These are phyloP conservation scores for Lactarius sanguifluus DNA, from an alignment of 768 basidiomycete genomes.

Conservation along the genomic window DNA sequence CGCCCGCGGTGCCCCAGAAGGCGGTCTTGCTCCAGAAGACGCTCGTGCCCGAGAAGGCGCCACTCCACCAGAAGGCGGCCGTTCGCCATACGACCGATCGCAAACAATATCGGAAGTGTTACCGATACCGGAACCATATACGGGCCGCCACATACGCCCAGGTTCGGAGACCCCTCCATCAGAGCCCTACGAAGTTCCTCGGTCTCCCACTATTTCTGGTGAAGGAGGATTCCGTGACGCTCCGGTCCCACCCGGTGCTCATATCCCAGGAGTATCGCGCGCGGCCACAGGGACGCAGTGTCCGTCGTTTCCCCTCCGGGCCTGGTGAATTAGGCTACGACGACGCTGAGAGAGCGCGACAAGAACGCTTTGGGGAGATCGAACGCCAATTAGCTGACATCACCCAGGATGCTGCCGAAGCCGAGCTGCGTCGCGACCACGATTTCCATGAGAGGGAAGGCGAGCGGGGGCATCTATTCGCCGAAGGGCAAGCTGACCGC, in stretches of 20 bases:
- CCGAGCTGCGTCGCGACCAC: conserved; percentile 62
- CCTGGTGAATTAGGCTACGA: conserved; percentile 40
- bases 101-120: not conserved
- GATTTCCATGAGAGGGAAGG: conserved; percentile 68
- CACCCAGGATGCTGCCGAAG: conserved; percentile 51
- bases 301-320: conserved; percentile 27
- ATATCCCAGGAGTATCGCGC: conserved; percentile 1
- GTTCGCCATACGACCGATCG: not conserved
- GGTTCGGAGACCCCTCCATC: conserved; percentile 13
- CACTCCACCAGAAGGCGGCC: not conserved
- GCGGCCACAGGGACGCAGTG: conserved; percentile 7
- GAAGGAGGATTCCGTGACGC: not conserved
- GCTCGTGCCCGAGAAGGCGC: not conserved
- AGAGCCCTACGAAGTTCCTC: conserved; percentile 9
- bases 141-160: conserved; percentile 8
- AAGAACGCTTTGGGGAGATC: conserved; percentile 57
- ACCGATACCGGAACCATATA: conserved; percentile 21
- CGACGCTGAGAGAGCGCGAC: conserved; percentile 47
- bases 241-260: not conserved
- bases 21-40: not conserved
- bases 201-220: conserved; percentile 1
- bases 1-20: no score
- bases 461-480: conserved; percentile 59
- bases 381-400: conserved; percentile 51
- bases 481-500: conserved; percentile 58